phyloP scores from a whole-genome alignment of 768 basidiomycete species.

The Agaricus blazei region DNA sequence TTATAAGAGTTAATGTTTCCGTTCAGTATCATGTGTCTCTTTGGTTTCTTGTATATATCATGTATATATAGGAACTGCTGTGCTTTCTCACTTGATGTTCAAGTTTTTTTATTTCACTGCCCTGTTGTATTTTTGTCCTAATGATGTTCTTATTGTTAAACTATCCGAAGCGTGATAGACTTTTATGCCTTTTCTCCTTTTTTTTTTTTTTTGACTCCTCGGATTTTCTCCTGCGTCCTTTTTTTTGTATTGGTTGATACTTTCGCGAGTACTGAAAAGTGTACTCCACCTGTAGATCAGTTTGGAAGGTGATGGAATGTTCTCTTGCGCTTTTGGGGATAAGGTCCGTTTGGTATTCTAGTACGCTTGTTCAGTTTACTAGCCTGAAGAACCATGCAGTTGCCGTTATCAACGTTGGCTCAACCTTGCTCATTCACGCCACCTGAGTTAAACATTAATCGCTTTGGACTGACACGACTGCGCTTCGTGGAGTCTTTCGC shows the following conservation, averaged over 20 bases:
- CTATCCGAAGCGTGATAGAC: constrained; percentile 2
- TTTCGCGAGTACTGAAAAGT: not conserved
- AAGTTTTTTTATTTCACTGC: not conserved
- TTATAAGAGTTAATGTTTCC: not conserved
- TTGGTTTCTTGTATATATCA: constrained; percentile 2
- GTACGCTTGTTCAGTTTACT: too few relatives aligned
- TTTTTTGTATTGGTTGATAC: not conserved
- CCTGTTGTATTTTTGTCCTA: not conserved
- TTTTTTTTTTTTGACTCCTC: constrained; percentile 2
- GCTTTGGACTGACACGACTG: too few relatives aligned
- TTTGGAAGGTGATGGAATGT: not conserved
- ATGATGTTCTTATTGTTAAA: not conserved
- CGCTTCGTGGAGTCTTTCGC: too few relatives aligned
- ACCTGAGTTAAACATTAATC: too few relatives aligned
- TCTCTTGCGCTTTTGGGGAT: not conserved
- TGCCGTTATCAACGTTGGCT: too few relatives aligned
- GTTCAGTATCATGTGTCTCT: not conserved
- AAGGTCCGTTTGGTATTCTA: too few relatives aligned
- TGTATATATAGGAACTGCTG: not conserved
- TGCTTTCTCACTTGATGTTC: not conserved
- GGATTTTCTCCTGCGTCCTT: not conserved
- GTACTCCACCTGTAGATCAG: not conserved
- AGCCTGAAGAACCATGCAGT: too few relatives aligned
- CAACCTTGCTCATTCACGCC: too few relatives aligned
- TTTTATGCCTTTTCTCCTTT: constrained; percentile 1